phyloP scores from a whole-genome alignment of 805 yeast species.

The Ogataea ramenticola region DNA sequence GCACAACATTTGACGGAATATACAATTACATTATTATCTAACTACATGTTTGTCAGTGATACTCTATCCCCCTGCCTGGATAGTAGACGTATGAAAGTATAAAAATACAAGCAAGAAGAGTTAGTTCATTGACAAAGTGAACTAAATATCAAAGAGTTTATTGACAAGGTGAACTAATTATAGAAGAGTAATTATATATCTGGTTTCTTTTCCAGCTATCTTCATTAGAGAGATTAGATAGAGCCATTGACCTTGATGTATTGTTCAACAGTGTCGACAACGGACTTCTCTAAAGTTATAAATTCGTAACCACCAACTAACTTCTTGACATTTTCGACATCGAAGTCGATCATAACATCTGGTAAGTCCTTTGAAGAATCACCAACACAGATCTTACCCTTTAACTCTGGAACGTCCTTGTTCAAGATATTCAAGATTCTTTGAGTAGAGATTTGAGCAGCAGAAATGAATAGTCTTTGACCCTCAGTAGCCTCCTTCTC shows the following conservation, averaged over 20 bases:
- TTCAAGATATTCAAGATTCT: slow-evolving; percentile 23
- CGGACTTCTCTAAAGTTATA: slow-evolving; percentile 30
- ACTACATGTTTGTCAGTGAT: too few species aligned
- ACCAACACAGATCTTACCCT: slow-evolving; percentile 26
- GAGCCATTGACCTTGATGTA: slow-evolving; percentile 7
- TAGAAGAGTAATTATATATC: too few species aligned
- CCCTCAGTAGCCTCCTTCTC: slow-evolving; percentile 17
- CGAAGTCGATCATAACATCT: neutral
- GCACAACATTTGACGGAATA: too few species aligned
- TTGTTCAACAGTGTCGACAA: slow-evolving; percentile 38
- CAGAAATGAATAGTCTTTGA: slow-evolving; percentile 23
- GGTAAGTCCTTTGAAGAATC: neutral
- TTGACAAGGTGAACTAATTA: too few species aligned
- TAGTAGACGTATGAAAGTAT: too few species aligned
- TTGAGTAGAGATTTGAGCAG: slow-evolving; percentile 19
- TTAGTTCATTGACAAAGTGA: too few species aligned
- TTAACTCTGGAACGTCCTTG: slow-evolving; percentile 27
- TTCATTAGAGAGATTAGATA: neutral
- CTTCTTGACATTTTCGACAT: slow-evolving; percentile 7
- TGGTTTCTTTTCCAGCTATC: too few species aligned
- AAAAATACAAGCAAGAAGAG: too few species aligned
- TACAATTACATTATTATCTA: too few species aligned
- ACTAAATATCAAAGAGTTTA: too few species aligned
- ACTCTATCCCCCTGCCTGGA: too few species aligned
- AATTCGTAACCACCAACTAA: slow-evolving; percentile 29